Percentiles rank a stretch among this genome's conserved stretches.
Evolutionary conservation across 208 protist genomes (phyloP).

Genomic region (Borovskyia barvae): DNA sequence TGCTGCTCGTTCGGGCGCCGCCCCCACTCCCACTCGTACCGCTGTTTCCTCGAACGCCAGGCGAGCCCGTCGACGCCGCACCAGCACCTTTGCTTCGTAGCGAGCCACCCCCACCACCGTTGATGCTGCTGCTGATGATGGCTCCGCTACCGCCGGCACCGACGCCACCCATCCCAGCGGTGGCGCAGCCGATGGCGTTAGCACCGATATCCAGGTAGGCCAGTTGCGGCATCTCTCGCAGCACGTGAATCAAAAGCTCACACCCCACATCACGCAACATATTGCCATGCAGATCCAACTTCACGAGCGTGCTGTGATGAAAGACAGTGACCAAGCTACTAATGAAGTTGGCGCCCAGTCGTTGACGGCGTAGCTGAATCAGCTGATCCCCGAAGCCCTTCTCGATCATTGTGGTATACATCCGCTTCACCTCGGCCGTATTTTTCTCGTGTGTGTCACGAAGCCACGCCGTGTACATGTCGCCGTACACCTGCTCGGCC

Average conservation of each 20-base stretch:
- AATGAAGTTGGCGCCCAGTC: constrained; percentile 75
- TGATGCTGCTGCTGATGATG: no score
- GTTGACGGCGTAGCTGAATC: constrained; percentile 64
- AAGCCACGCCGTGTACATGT: constrained; percentile 83
- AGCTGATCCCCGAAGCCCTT: constrained; percentile 60
- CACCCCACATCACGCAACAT: constrained; percentile 81
- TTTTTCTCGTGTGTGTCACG: constrained; percentile 89
- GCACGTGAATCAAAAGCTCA: constrained; percentile 68
- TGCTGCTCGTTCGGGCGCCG: constrained; percentile 8
- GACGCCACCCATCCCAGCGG: not conserved
- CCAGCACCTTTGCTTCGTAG: not conserved
- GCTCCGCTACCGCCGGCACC: not conserved
- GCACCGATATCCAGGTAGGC: constrained; percentile 79
- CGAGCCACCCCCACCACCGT: not conserved
- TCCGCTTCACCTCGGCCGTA: constrained; percentile 58
- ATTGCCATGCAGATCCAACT: constrained; percentile 85
- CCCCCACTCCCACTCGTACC: not conserved
- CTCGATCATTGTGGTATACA: constrained; percentile 82
- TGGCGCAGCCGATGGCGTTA: constrained; percentile 63
- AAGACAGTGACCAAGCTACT: constrained; percentile 66
- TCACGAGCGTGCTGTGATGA: constrained; percentile 57
- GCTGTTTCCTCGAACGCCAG: not conserved
- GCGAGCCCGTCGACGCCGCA: not conserved
- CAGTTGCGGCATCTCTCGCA: constrained; percentile 69
- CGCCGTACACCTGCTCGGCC: constrained; percentile 80